Evolutionary conservation across 2,329 filamentous ascomycete genomes (phyloP).

Genomic region (Colletotrichum sp.): DNA sequence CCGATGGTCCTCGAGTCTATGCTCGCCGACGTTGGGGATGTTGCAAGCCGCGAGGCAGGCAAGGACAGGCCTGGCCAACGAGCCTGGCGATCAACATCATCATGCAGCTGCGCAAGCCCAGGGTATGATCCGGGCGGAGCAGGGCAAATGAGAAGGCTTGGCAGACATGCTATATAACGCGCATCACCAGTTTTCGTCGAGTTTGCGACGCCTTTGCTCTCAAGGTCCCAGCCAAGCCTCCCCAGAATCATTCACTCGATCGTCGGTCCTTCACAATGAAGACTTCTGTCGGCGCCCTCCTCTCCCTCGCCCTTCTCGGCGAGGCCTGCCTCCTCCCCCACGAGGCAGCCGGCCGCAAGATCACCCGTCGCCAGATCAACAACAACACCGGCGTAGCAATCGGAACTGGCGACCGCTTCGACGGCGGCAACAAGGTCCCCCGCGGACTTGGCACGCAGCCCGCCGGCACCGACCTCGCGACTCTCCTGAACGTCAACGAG

Average conservation of each 20-base stretch:
- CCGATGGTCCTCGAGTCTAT: background rate
- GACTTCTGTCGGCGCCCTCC: constrained; percentile 22
- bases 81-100: background rate
- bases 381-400: constrained; percentile 37
- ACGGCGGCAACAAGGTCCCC: constrained; percentile 40
- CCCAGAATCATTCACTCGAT: background rate
- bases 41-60: background rate
- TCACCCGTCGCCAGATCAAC: constrained; percentile 18
- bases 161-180: background rate
- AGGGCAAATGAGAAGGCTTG: background rate
- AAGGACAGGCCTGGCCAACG: background rate
- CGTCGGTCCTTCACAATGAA: constrained; percentile 31
- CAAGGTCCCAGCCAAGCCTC: background rate
- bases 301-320: constrained; percentile 26
- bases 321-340: constrained; percentile 43
- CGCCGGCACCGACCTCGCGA: constrained; percentile 34
- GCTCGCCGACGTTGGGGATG: background rate
- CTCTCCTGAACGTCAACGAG: constrained; percentile 51
- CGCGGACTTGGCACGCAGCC: constrained; percentile 42
- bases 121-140: background rate
- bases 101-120: background rate
- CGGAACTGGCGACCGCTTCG: constrained; percentile 48
- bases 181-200: background rate
- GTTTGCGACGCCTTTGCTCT: background rate
- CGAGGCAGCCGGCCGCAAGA: constrained; percentile 30